Conservation (phyloP, 768 basidiomycete genomes). For the Trametopsis cervina region DNA sequence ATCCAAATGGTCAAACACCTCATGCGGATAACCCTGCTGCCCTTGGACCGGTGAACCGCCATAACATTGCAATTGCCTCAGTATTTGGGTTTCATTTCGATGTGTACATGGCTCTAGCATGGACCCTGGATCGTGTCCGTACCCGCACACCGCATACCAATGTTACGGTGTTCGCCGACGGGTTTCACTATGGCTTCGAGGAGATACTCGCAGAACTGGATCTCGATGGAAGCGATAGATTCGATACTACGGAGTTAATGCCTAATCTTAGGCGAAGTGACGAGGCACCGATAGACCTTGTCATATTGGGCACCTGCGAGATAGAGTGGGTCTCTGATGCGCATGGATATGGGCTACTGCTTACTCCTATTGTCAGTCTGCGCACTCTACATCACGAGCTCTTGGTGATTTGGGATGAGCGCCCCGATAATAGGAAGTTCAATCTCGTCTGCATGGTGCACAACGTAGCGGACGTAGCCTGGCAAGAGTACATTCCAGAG, state of each 20-base stretch:
- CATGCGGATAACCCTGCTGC: neutral
- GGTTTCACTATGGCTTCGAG: conserved; percentile 28
- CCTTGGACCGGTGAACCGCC: conserved; percentile 10
- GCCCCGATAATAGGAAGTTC: conserved; percentile 31
- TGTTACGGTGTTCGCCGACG: conserved; percentile 28
- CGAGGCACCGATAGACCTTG: conserved; percentile 26
- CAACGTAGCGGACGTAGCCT: conserved; percentile 24
- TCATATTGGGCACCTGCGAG: conserved; percentile 41
- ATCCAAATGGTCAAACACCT: too few species aligned
- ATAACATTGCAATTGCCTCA: conserved; percentile 29
- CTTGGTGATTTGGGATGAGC: conserved; percentile 30
- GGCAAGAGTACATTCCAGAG: conserved; percentile 27
- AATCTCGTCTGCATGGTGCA: conserved; percentile 37
- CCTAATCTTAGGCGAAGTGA: conserved; percentile 18
- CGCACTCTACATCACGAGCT: conserved; percentile 22
- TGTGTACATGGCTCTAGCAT: conserved; percentile 31
- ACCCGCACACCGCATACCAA: conserved; percentile 15
- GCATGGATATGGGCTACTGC: neutral
- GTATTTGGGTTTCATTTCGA: conserved; percentile 30
- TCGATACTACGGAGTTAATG: conserved; percentile 22
- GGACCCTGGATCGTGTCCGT: conserved; percentile 27
- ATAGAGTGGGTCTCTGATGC: conserved; percentile 25
- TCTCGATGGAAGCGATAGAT: conserved; percentile 26
- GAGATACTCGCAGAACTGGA: conserved; percentile 25
- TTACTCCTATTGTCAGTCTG: conserved; percentile 12